Evolutionary conservation across 1,284 basidiomycete genomes (phyloP), one percentile per base, ranked within the genome.

Genomic region (Ustilago curta): DNA sequence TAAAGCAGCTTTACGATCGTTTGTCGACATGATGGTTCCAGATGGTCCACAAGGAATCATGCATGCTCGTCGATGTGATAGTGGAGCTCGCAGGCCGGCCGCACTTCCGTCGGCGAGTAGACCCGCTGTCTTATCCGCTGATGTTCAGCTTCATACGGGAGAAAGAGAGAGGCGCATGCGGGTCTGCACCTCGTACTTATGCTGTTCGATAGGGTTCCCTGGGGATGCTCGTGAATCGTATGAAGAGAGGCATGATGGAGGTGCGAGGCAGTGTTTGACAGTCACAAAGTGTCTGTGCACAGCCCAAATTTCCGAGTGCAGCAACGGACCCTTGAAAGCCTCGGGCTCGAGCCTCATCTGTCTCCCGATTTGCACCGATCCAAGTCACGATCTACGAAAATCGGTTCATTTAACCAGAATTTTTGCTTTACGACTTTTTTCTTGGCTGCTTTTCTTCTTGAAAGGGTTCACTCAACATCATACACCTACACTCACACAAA

Each of bases 361-460:
- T 29, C 31, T 31, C 66, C 66, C 66, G 66, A 62, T 68, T 14
- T 18, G 8, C 6, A 1, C 53, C 42, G 40, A 40, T 31, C 47
- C 8, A 48, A 48, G 2, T 31, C n/a, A 3, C n/a, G 47, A 31
- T 48, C 35, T 14, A 37, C 35, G 35, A 14, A 37, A 37, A 16
- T 37, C 35, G 35, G 35, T 37, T 27, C 18, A 23, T 9, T n/a
- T 48, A 2, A n/a, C 29, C 29, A 31, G 47, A 31, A 48, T 31
- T 48, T 47, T 47, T 45, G 35, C 35, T 16, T 16, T 16, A 14
- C 35, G n/a, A 37, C 27, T 7, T 27, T 37, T 67, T 67, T 68
- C 58, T 49, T 50, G 35, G 44, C 32, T 53, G 66, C 55, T 51
- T 62, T 61, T 58, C 47, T 57, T 60, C 40, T 49, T 47, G 12